Percentiles rank a stretch among this genome's conserved stretches.
These are phyloP conservation scores for Mycena latifolia DNA, from an alignment of 768 basidiomycete species.

Conservation along the genomic window DNA sequence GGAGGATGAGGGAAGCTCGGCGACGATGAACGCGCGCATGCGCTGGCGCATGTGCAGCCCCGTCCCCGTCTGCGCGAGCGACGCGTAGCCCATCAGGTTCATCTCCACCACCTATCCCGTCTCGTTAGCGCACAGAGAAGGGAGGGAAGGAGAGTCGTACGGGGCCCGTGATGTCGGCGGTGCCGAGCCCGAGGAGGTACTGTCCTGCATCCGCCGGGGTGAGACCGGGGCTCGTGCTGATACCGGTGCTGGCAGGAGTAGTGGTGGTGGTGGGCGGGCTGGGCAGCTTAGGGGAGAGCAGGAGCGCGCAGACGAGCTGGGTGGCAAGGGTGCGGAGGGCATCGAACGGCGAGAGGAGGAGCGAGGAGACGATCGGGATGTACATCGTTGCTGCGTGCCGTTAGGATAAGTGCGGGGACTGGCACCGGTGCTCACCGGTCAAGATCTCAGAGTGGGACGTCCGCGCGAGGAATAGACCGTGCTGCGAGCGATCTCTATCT, in stretches of 20 bases:
- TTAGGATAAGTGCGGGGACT: too few species aligned
- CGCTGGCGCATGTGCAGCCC: constrained; percentile 70
- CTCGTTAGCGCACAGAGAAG: too few species aligned
- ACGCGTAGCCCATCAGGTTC: constrained; percentile 71
- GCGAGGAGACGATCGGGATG: constrained; percentile 20
- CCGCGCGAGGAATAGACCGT: too few species aligned
- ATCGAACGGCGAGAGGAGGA: constrained; percentile 32
- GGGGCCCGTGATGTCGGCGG: constrained; percentile 46
- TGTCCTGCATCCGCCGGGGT: too few species aligned
- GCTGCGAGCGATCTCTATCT: too few species aligned
- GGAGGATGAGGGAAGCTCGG: constrained; percentile 48
- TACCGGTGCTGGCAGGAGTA: neutral
- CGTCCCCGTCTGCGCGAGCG: constrained; percentile 59
- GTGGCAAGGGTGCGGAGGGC: constrained; percentile 18
- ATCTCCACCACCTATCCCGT: constrained; percentile 60
- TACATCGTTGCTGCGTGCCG: constrained; percentile 11
- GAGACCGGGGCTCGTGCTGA: too few species aligned
- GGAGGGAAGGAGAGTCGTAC: too few species aligned
- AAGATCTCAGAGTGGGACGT: too few species aligned
- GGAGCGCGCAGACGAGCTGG: constrained; percentile 5
- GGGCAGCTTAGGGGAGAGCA: neutral
- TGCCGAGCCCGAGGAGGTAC: constrained; percentile 33
- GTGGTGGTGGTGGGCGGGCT: neutral
- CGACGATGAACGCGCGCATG: constrained; percentile 65
- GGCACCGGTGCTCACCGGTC: too few species aligned